Conservation (phyloP, 306 rosid genomes). For the Begonia peltatifolia region DNA sequence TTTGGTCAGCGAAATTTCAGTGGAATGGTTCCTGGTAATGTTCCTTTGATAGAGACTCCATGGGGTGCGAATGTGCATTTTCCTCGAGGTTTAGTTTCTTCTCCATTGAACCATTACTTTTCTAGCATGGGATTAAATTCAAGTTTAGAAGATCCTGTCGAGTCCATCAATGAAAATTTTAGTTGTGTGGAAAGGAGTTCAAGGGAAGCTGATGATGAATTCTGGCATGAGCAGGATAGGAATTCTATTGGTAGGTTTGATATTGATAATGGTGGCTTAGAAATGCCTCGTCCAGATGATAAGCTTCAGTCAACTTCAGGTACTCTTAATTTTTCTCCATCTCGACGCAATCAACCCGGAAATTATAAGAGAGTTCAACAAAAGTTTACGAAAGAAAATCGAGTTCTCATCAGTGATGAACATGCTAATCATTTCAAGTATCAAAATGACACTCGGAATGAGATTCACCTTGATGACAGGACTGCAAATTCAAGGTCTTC, state of each 20-base stretch:
- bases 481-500: constrained; percentile 30
- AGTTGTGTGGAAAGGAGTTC: constrained; percentile 36
- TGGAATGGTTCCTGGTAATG: constrained; percentile 41
- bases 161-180: constrained; percentile 46
- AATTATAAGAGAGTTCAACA: constrained; percentile 33
- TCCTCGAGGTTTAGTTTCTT: constrained; percentile 60
- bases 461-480: constrained; percentile 55
- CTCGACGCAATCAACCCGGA: constrained; percentile 32
- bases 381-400: constrained; percentile 46
- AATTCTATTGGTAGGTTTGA: constrained; percentile 48
- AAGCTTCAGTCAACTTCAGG: constrained; percentile 69
- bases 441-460: constrained; percentile 62
- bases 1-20: constrained; percentile 58
- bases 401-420: constrained; percentile 35
- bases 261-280: constrained; percentile 54
- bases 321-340: constrained; percentile 36
- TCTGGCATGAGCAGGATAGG: constrained; percentile 87
- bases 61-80: constrained; percentile 78
- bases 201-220: constrained; percentile 50
- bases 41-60: constrained; percentile 66
- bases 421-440: constrained; percentile 38
- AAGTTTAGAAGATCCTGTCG: constrained; percentile 46
- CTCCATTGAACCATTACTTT: constrained; percentile 55
- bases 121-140: constrained; percentile 46
- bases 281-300: constrained; percentile 53